Percentiles rank a stretch among this genome's conserved stretches.
phyloP scores from a whole-genome alignment of 768 basidiomycete genomes.

The Rhodocollybia butyracea region DNA sequence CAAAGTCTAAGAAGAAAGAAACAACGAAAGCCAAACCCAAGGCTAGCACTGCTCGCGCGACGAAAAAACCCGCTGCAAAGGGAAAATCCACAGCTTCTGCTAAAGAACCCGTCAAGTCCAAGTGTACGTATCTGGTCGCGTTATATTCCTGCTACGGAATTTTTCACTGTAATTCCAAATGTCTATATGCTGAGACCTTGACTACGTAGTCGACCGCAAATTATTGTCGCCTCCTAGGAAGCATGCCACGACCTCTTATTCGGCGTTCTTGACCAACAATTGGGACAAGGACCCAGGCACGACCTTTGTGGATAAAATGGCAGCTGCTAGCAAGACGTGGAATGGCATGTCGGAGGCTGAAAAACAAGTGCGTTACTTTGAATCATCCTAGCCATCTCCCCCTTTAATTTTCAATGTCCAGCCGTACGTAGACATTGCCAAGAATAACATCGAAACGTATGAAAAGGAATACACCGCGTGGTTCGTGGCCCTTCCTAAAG shows the following conservation, averaged over 20 bases:
- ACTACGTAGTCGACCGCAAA: conserved; percentile 3
- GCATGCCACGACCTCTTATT: conserved; percentile 19
- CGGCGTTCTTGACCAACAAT: conserved; percentile 20
- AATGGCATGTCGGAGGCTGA: conserved; percentile 25
- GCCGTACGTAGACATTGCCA: not conserved
- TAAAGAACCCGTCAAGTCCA: conserved; percentile 10
- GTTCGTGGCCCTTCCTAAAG: conserved; percentile 16
- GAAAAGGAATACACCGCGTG: conserved; percentile 25
- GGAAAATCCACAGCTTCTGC: not conserved
- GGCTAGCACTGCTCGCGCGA: not conserved
- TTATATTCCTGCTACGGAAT: not conserved
- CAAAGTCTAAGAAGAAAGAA: no score
- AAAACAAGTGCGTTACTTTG: conserved; percentile 27
- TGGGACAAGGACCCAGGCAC: not conserved
- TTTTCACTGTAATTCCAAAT: not conserved
- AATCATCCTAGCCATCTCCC: not conserved
- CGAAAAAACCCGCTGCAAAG: conserved; percentile 11
- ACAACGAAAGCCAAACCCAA: conserved; percentile 8
- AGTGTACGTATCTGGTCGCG: conserved; percentile 12
- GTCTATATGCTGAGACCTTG: not conserved
- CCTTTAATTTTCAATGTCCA: not conserved
- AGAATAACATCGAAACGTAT: conserved; percentile 20
- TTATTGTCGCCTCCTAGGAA: conserved; percentile 20
- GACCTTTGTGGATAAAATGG: conserved; percentile 7
- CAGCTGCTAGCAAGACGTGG: conserved; percentile 26